A percentile compares a stretch with the other conserved stretches of the same genome.
phyloP scores from a whole-genome alignment of 257 asterid species.

The Solanum okadae region DNA sequence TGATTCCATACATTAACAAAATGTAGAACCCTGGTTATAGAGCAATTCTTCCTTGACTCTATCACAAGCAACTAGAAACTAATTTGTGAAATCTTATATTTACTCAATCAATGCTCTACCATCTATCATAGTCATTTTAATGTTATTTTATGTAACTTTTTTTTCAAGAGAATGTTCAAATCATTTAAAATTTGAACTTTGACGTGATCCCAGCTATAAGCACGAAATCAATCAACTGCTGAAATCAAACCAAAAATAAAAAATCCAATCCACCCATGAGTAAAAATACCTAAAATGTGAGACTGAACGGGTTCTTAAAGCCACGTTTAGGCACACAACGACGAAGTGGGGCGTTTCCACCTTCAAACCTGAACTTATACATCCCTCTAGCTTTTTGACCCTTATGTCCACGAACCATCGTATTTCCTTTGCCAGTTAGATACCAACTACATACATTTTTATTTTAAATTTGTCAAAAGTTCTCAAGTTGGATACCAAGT shows the following conservation, averaged over 20 bases:
- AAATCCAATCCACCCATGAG: background rate
- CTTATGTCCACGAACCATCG: constrained; percentile 91
- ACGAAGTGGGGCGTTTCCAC: constrained; percentile 89
- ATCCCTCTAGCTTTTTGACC: constrained; percentile 91
- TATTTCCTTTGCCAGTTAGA: constrained; percentile 50
- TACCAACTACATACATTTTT: too few relatives aligned
- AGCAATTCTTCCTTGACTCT: background rate
- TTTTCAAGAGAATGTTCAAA: background rate
- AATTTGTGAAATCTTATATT: too few relatives aligned
- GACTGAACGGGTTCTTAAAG: constrained; percentile 72
- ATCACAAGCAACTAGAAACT: background rate
- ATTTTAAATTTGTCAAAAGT: too few relatives aligned
- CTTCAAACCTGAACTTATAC: constrained; percentile 83
- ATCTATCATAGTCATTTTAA: too few relatives aligned
- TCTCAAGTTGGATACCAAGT: too few relatives aligned
- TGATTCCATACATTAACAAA: background rate
- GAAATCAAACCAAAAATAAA: background rate
- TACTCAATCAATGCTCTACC: too few relatives aligned
- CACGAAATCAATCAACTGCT: background rate
- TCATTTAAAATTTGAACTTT: background rate
- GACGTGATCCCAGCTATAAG: background rate
- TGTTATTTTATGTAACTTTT: too few relatives aligned
- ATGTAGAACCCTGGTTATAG: background rate
- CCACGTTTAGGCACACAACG: constrained; percentile 88
- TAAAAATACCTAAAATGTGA: constrained; percentile 64